phyloP scores from a whole-genome alignment of 2,329 filamentous ascomycete species.

The Paracamarosporium sp. region DNA sequence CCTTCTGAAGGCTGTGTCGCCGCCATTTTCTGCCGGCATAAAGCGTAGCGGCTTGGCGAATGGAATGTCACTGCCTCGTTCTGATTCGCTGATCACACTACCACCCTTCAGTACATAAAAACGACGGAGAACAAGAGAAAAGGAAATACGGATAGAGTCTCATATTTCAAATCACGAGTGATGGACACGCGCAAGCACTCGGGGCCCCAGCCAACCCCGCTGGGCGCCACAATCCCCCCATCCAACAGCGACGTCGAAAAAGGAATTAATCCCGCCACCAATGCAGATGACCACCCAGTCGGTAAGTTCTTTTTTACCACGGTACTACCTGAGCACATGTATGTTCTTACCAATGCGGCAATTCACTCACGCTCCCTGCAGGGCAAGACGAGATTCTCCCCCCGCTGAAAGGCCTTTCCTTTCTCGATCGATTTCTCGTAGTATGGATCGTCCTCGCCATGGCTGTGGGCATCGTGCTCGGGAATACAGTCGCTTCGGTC shows the following conservation, averaged over 20 bases:
- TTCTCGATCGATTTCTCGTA: conserved; percentile 55
- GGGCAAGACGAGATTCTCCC: conserved; percentile 16
- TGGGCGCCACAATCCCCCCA: neutral
- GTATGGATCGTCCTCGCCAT: conserved; percentile 80
- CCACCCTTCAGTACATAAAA: neutral
- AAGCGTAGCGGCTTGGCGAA: conserved; percentile 2
- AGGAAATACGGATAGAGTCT: neutral
- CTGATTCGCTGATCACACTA: neutral
- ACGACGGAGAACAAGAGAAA: neutral
- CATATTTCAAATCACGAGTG: neutral
- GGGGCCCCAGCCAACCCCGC: neutral
- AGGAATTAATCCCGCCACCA: neutral
- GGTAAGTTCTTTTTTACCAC: neutral
- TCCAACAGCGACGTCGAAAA: neutral
- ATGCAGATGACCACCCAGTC: neutral
- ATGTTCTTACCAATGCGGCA: neutral
- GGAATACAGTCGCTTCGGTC: conserved; percentile 73
- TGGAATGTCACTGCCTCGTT: conserved; percentile 3
- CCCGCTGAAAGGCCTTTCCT: conserved; percentile 49
- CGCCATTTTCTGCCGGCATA: conserved; percentile 3
- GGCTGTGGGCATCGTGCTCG: conserved; percentile 75
- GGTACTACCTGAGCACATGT: neutral
- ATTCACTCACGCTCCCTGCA: neutral
- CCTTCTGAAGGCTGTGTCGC: neutral
- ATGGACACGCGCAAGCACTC: neutral